Base-by-base conservation (phyloP, 148 eudicot genomes). In the Agrostemma githago region DNA sequence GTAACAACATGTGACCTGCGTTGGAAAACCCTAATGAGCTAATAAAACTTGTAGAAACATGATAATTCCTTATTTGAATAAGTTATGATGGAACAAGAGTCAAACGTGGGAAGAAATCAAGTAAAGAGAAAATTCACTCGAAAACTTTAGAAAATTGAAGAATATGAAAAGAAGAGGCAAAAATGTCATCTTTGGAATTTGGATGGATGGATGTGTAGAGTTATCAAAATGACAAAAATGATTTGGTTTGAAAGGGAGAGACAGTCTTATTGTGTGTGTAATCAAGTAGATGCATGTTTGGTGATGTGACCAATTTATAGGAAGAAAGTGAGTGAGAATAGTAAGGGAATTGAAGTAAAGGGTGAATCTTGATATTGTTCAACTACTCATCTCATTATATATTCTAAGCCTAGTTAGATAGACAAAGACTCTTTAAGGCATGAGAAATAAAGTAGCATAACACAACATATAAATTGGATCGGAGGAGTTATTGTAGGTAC, bases 301-400 rank as follows among this genome's bases (percentile, higher is more conserved):
- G 72, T 62, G 42, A 70, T 68, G 34, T 14, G 40, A 59, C 43
- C 17, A 46, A 8, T 76, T 59, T 68, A 68, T 69, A 68, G 62
- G 46, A 61, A n/a, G 12, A 16, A 61, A 44, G 39, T 53, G 12
- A 44, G 39, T 53, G 12, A 9, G 74, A 72, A 21, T 39, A 59
- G 6, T 48, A 48, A 9, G 54, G 6, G 54, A 48, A 59, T 1
- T 67, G n/a, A n/a, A n/a, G n/a, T n/a, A n/a, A 62, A 62, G 67
- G 67, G 74, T 61, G 72, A 71, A 37, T 64, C 79, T 77, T 77
- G 62, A 54, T 37, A 71, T 77, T 77, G 79, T 57, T 71, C 70
- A 77, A 77, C 79, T 63, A 71, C 77, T 34, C 66, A 12, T n/a
- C n/a, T n/a, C n/a, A n/a, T n/a, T n/a, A n/a, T 12, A 43, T 65